phyloP scores from a whole-genome alignment of 352 stramenopile genomes.

The Pythium periplocum region DNA sequence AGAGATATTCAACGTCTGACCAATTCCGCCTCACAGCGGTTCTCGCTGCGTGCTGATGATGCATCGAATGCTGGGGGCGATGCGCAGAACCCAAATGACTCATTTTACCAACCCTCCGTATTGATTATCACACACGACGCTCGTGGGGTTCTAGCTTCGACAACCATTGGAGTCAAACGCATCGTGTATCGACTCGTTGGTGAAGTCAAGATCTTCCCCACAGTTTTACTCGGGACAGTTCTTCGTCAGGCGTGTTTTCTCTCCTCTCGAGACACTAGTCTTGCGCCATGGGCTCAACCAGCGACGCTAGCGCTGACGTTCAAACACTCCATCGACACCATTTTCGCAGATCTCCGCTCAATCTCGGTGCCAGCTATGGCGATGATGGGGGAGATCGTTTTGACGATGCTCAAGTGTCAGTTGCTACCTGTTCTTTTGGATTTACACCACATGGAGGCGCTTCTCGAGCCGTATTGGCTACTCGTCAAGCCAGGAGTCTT shows the following conservation, averaged over 20 bases:
- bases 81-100: too few species aligned
- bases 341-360: conserved; percentile 37
- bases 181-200: conserved; percentile 40
- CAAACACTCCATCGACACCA: conserved; percentile 7
- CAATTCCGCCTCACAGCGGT: conserved; percentile 14
- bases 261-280: neutral
- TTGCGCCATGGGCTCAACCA: conserved; percentile 21
- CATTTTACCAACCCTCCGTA: too few species aligned
- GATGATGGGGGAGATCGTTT: conserved; percentile 46
- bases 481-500: neutral
- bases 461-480: conserved; percentile 52
- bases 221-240: conserved; percentile 30
- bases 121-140: too few species aligned
- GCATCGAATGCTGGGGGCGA: too few species aligned
- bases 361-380: conserved; percentile 28
- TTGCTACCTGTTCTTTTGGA: conserved; percentile 18
- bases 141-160: neutral
- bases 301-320: too few species aligned
- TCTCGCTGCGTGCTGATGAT: neutral
- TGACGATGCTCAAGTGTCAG: conserved; percentile 37
- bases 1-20: conserved; percentile 1
- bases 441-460: conserved; percentile 22
- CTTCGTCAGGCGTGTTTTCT: conserved; percentile 39
- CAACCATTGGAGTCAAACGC: conserved; percentile 27
- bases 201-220: conserved; percentile 29